Conservation (phyloP, 305 asterid species). For the Lippia alba region DNA sequence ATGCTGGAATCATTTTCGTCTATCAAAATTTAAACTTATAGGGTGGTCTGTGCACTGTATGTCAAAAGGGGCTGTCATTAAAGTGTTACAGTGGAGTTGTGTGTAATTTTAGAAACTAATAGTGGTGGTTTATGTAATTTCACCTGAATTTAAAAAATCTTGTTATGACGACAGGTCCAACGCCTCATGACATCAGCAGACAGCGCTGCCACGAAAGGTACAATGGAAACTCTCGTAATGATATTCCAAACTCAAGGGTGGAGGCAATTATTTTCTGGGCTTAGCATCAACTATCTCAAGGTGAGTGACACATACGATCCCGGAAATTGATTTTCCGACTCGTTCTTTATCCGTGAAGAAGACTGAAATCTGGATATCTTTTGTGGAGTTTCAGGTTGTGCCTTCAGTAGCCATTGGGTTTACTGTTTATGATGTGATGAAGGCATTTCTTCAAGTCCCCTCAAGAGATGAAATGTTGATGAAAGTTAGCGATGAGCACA, state of each 20-base stretch:
- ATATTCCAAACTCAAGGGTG: constrained; percentile 75
- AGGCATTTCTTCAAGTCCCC: constrained; percentile 79
- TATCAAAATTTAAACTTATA: background rate
- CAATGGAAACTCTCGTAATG: constrained; percentile 62
- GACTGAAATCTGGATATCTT: constrained; percentile 5
- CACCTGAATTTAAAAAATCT: too few species aligned
- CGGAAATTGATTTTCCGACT: background rate
- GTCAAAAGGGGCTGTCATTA: too few species aligned
- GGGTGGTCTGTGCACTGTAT: too few species aligned
- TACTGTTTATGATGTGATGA: constrained; percentile 83
- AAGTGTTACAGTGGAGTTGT: too few species aligned
- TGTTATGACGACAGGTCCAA: constrained; percentile 68
- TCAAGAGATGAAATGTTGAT: constrained; percentile 65
- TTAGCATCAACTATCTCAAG: constrained; percentile 95
- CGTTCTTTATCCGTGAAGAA: constrained; percentile 1
- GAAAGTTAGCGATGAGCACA: constrained; percentile 43
- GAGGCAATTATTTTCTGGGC: constrained; percentile 93
- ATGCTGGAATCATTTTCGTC: background rate
- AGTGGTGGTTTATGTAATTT: too few species aligned
- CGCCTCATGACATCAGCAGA: constrained; percentile 53
- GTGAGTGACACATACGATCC: constrained; percentile 34
- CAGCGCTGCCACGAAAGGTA: constrained; percentile 58
- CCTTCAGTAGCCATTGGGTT: constrained; percentile 99
- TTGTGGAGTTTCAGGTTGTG: constrained; percentile 62
- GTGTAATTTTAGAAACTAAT: too few species aligned